phyloP scores from a whole-genome alignment of 495 filamentous ascomycete species.

The Arthonia radiata region DNA sequence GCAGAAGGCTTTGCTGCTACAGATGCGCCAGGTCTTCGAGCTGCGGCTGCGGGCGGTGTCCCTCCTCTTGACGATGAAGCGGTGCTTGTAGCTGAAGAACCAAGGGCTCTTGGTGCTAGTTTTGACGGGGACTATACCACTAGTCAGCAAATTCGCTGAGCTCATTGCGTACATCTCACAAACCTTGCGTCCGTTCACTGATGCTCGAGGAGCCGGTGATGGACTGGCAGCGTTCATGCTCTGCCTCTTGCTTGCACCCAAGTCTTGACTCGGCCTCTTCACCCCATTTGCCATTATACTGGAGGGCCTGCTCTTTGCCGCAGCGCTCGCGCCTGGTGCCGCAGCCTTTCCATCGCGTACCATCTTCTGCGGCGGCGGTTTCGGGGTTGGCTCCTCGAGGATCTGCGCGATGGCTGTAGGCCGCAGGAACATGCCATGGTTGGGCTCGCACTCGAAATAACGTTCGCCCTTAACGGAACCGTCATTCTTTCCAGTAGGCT shows the following conservation, averaged over 20 bases:
- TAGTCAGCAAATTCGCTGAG: too few species aligned
- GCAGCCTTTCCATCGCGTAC: constrained; percentile 1
- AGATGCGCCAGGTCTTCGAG: too few species aligned
- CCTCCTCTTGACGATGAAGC: too few species aligned
- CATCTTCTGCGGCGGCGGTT: constrained; percentile 1
- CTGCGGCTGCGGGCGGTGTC: too few species aligned
- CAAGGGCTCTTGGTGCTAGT: too few species aligned
- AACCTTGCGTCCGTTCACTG: too few species aligned
- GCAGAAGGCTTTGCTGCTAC: too few species aligned
- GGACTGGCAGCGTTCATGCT: constrained; percentile 45
- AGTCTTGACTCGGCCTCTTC: constrained; percentile 5
- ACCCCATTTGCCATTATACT: constrained; percentile 5
- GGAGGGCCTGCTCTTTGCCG: constrained; percentile 2
- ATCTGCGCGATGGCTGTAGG: constrained; percentile 31
- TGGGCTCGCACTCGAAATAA: constrained; percentile 68
- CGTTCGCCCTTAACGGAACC: constrained; percentile 68
- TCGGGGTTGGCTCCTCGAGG: constrained; percentile 13
- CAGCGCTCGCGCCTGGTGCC: constrained; percentile 1
- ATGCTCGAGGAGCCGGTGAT: constrained; percentile 28
- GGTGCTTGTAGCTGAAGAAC: too few species aligned
- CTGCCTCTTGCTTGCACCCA: constrained; percentile 27
- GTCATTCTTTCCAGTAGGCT: constrained; percentile 78
- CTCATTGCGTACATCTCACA: too few species aligned
- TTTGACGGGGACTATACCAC: too few species aligned
- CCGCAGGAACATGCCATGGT: constrained; percentile 73